A percentile compares a stretch with the other conserved stretches of the same genome.
Conservation (phyloP, 2,329 filamentous ascomycete species). For the Aspergillus chevalieri region DNA sequence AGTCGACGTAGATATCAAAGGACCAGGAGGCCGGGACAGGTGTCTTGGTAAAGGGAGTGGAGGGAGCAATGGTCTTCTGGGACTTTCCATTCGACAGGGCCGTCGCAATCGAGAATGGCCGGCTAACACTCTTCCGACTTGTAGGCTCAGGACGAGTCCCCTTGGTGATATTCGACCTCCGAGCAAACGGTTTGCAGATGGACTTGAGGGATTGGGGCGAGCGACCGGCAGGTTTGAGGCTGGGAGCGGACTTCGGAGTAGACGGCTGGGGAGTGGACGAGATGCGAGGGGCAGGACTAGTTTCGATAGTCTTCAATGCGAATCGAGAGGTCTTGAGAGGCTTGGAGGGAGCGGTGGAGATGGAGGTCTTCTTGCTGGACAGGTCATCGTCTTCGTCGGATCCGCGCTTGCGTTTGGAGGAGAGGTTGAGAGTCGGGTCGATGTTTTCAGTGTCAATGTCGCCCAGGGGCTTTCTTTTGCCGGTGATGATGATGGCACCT, state of each 20-base stretch:
- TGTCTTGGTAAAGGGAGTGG: slow-evolving; percentile 27
- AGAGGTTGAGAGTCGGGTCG: slow-evolving; percentile 49
- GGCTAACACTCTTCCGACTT: slow-evolving; percentile 39
- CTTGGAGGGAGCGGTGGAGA: slow-evolving; percentile 35
- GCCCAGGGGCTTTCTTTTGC: slow-evolving; percentile 12
- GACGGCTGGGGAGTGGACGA: slow-evolving; percentile 22
- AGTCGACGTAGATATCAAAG: slow-evolving; percentile 93
- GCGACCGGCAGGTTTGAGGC: slow-evolving; percentile 68
- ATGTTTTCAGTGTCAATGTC: slow-evolving; percentile 52
- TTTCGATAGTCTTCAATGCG: slow-evolving; percentile 22
- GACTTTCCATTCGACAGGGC: slow-evolving; percentile 57
- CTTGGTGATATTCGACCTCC: slow-evolving; percentile 59
- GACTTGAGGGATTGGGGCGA: slow-evolving; percentile 69
- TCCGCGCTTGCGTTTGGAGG: slow-evolving; percentile 41
- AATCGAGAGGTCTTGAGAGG: slow-evolving; percentile 45
- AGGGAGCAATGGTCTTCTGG: slow-evolving; percentile 28
- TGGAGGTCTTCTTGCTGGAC: slow-evolving; percentile 2
- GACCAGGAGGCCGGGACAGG: slow-evolving; percentile 57
- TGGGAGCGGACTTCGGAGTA: slow-evolving; percentile 46
- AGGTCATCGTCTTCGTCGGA: slow-evolving; percentile 24
- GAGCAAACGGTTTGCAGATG: slow-evolving; percentile 61
- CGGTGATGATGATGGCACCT: slow-evolving; percentile 11
- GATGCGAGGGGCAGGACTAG: slow-evolving; percentile 15
- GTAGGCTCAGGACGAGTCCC: slow-evolving; percentile 61
- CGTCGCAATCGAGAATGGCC: slow-evolving; percentile 77